phyloP scores from a whole-genome alignment of 176 grass and related monocot species.

The Typha latifolia region DNA sequence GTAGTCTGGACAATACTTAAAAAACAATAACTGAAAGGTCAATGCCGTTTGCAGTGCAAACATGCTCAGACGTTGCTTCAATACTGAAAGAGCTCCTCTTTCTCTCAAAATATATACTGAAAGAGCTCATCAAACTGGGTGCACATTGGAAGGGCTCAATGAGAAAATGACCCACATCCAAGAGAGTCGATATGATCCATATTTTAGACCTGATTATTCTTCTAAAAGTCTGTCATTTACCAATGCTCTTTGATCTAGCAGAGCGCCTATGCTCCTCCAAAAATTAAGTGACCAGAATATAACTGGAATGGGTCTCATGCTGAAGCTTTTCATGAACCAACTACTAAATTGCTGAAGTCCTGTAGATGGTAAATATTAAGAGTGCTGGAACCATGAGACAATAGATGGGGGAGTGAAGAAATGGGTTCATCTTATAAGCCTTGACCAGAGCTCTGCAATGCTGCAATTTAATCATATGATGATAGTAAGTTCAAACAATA shows the following conservation, averaged over 20 bases:
- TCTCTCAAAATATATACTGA: too few species aligned
- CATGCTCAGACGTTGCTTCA: too few species aligned
- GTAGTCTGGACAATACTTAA: too few species aligned
- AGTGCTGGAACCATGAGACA: constrained; percentile 61
- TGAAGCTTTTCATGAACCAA: neutral
- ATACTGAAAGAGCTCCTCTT: too few species aligned
- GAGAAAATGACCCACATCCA: neutral
- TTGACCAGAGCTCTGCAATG: constrained; percentile 76
- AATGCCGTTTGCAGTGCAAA: too few species aligned
- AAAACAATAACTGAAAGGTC: too few species aligned
- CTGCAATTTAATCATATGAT: constrained; percentile 30
- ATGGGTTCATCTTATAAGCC: constrained; percentile 82
- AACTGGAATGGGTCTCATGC: neutral
- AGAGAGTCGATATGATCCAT: neutral
- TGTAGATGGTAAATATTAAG: constrained; percentile 54
- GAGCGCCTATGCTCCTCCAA: neutral
- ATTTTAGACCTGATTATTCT: neutral
- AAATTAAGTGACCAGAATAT: neutral
- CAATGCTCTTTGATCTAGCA: neutral
- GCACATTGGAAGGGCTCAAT: too few species aligned
- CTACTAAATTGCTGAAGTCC: constrained; percentile 51
- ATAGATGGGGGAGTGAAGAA: constrained; percentile 58
- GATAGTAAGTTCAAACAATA: neutral
- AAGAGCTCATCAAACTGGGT: too few species aligned
- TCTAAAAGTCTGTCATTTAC: neutral